Evolutionary conservation across 2,329 filamentous ascomycete genomes (phyloP), one percentile per base, ranked within the genome.

Genomic region (Didymella glomerata): DNA sequence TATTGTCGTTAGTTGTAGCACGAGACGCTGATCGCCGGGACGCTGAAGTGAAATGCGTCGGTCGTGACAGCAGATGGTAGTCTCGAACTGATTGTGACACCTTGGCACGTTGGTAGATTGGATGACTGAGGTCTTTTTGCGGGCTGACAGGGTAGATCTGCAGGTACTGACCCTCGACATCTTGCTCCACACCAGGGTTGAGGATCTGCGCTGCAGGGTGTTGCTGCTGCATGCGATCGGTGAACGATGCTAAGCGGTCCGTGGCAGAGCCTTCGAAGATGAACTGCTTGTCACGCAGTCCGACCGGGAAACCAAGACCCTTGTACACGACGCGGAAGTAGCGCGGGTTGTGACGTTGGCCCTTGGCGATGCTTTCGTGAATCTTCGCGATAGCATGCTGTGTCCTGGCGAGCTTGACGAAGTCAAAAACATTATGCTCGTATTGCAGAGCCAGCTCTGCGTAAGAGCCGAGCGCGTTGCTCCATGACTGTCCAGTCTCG

Each of bases 401-500:
- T 0, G 93, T 90, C 61, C 93, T 86, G 0, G 95, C 93, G 24
- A 99, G 84, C 78, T 99, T 97, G 32, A 89, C 84, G 69, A 96
- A 97, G 78, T 99, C 95, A 76, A 93, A 97, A 0, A 91, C 80
- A 60, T 93, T 96, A 66, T 85, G 87, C 79, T 97, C 93, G 74
- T 98, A 99, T 77, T 98, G 93, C n/a, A 83, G 79, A 47, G 93
- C 91, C 50, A 99, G 87, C 77, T 99, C 94, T 73, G 91, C 90
- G 78, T 99, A 98, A 3, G 92, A 92, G 6, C 88, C 85, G 41
- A 99, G 80, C 1, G 93, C 94, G 75, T 91, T 91, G 69, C 91
- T 90, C 94, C 94, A 98, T 0, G 92, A 92, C 73, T 92, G 90
- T n/a, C 93, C 93, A 60, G 96, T 92, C 73, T 98, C 94, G 65